Evolutionary conservation across 2,329 filamentous ascomycete species (phyloP).

Genomic region (Fusarium sp.): DNA sequence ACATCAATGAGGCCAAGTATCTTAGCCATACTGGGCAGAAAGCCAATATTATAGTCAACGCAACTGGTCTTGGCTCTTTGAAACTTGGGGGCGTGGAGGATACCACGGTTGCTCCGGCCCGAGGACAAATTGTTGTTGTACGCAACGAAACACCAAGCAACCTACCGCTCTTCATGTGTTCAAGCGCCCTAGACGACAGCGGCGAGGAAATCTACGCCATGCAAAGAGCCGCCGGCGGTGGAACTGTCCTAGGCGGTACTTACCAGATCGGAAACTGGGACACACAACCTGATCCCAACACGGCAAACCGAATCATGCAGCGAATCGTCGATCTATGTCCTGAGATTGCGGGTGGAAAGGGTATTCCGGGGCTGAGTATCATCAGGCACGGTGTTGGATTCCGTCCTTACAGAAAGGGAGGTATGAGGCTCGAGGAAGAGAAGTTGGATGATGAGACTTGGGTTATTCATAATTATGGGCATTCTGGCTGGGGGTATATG

Average conservation of each 20-base stretch:
- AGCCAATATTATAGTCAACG: conserved; percentile 83
- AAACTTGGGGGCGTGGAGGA: conserved; percentile 88
- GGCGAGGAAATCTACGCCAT: conserved; percentile 86
- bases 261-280: conserved; percentile 87
- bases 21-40: conserved; percentile 65
- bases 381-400: conserved; percentile 87
- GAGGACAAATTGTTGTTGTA: conserved; percentile 88
- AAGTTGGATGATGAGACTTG: conserved; percentile 64
- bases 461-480: conserved; percentile 85
- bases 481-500: conserved; percentile 83
- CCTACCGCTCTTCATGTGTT: conserved; percentile 75
- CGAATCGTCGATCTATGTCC: conserved; percentile 75
- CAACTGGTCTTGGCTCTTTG: conserved; percentile 81
- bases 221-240: conserved; percentile 81
- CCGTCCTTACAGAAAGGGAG: conserved; percentile 79
- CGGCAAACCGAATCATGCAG: conserved; percentile 86
- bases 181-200: conserved; percentile 78
- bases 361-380: conserved; percentile 79
- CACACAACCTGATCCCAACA: conserved; percentile 79
- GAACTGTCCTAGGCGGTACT: conserved; percentile 86
- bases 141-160: conserved; percentile 73
- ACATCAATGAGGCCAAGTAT: conserved; percentile 76
- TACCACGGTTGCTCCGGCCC: conserved; percentile 75
- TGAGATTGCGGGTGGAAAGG: conserved; percentile 72
- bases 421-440: conserved; percentile 78